Conservation (phyloP, 208 protist genomes). For the Wallacemonas sp. region DNA sequence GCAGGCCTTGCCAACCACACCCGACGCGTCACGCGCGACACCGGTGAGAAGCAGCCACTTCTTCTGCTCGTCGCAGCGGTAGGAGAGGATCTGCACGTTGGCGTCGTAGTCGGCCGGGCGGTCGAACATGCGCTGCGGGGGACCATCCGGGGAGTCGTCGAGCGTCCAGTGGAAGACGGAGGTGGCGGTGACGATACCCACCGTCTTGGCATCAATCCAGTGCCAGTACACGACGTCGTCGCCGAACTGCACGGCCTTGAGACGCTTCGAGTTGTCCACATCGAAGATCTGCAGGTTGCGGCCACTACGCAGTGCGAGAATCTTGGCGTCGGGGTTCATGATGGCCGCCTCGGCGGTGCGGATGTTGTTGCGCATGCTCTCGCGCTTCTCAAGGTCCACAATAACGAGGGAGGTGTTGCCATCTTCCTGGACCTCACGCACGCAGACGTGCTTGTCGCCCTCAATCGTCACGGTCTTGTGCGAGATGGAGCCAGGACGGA, state of each 20-base stretch:
- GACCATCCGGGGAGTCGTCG: conserved; percentile 75
- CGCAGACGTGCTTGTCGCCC: conserved; percentile 98
- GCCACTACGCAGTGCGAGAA: conserved; percentile 97
- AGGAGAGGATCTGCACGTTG: conserved; percentile 97
- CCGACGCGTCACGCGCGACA: conserved; percentile 79
- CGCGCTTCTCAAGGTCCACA: conserved; percentile 96
- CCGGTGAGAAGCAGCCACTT: conserved; percentile 98
- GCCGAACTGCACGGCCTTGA: conserved; percentile 94
- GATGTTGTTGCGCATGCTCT: conserved; percentile 96
- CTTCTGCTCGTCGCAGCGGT: conserved; percentile 90
- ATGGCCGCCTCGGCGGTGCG: conserved; percentile 97
- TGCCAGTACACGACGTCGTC: conserved; percentile 98
- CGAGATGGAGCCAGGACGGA: conserved; percentile 91
- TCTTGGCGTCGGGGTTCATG: conserved; percentile 97
- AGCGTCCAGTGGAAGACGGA: conserved; percentile 98
- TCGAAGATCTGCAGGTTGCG: conserved; percentile 99
- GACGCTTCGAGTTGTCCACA: conserved; percentile 95
- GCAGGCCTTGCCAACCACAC: conserved; percentile 95
- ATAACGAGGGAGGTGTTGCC: conserved; percentile 85
- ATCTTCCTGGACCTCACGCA: conserved; percentile 93
- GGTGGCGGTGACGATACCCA: conserved; percentile 96
- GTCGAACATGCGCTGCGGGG: conserved; percentile 97
- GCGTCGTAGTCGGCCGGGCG: conserved; percentile 87
- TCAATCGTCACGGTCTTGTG: conserved; percentile 98
- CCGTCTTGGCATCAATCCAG: conserved; percentile 95